Conservation (phyloP, 108 stramenopile genomes). For the Cyclostephanos tholiformis region DNA sequence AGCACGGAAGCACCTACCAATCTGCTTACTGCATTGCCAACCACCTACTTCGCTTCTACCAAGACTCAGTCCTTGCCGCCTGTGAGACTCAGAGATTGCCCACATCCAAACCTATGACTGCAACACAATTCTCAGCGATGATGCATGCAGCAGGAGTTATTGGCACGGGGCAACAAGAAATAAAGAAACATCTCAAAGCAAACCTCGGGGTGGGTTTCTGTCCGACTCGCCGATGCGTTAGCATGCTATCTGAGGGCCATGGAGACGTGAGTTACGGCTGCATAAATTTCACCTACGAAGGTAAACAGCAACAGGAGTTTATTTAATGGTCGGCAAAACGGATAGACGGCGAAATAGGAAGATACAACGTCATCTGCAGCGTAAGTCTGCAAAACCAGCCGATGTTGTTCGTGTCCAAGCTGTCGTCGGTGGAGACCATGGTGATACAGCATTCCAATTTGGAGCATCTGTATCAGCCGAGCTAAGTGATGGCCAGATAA, state of each 20-base stretch:
- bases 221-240: neutral
- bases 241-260: slow-evolving; percentile 1
- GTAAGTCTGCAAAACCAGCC: neutral
- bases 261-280: neutral
- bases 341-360: neutral
- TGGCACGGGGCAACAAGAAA: neutral
- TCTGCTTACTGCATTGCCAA: no score
- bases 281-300: neutral
- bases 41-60: no score
- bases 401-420: neutral
- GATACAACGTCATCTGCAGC: neutral
- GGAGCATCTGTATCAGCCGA: no score
- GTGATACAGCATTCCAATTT: no score
- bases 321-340: neutral
- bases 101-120: no score
- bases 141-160: no score
- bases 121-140: no score
- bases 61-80: no score
- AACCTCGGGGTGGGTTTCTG: neutral
- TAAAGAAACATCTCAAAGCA: neutral
- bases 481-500: no score
- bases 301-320: neutral
- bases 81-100: no score
- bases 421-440: no score
- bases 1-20: no score